Evolutionary conservation across 1,284 basidiomycete genomes (phyloP).

Genomic region (Butyriboletus appendiculatus): DNA sequence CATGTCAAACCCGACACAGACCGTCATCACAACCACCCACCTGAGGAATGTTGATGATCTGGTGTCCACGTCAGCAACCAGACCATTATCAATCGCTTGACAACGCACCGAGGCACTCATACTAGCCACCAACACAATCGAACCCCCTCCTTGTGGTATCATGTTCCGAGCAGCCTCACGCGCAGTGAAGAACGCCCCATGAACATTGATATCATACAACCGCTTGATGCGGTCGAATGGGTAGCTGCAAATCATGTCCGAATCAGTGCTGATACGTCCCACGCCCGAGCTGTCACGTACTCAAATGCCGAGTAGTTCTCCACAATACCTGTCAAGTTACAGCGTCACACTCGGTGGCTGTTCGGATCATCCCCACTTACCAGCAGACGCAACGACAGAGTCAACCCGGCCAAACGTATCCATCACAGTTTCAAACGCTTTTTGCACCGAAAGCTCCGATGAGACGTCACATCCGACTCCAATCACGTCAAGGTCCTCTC

Average conservation of each 20-base stretch:
- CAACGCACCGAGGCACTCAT: constrained; percentile 68
- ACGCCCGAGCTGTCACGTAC: constrained; percentile 37
- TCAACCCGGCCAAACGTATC: constrained; percentile 84
- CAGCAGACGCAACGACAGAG: constrained; percentile 86
- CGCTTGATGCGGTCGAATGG: constrained; percentile 81
- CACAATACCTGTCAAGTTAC: constrained; percentile 64
- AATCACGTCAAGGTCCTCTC: constrained; percentile 67
- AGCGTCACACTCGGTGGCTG: background rate
- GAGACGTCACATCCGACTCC: constrained; percentile 90
- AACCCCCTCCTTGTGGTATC: constrained; percentile 76
- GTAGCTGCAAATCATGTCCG: constrained; percentile 52
- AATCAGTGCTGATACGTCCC: constrained; percentile 4
- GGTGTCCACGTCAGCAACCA: constrained; percentile 16
- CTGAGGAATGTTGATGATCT: constrained; percentile 88
- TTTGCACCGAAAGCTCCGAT: constrained; percentile 77
- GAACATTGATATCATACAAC: constrained; percentile 92
- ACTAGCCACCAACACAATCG: constrained; percentile 86
- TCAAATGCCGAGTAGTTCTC: constrained; percentile 92
- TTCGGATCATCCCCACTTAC: constrained; percentile 42
- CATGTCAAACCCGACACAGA: background rate
- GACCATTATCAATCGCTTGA: too few relatives aligned
- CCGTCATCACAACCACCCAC: constrained; percentile 34
- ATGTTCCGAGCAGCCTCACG: constrained; percentile 86
- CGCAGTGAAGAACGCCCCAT: constrained; percentile 92
- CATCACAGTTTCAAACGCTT: constrained; percentile 67